Evolutionary conservation across 1,284 basidiomycete genomes (phyloP), one percentile per base, ranked within the genome.

Genomic region (Ustilago sp.): DNA sequence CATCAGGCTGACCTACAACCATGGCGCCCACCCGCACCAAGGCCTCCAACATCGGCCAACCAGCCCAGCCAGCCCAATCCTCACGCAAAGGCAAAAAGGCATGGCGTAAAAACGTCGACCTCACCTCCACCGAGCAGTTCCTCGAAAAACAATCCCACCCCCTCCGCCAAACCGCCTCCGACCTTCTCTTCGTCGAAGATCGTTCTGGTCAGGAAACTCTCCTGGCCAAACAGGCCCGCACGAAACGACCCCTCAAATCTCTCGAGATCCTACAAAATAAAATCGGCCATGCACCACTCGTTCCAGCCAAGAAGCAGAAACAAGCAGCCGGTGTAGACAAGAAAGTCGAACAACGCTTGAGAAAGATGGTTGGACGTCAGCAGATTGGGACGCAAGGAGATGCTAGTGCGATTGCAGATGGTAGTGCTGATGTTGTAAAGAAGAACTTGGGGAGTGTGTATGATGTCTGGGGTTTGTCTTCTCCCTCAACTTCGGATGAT

Each of bases 81-180:
- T 93, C 92, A 77, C 88, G 94, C 64, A 97, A 94, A 86, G 93
- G 94, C 56, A 97, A 96, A 87, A 91, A 90, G 68, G 91, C 94
- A 61, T 97, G 95, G 95, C 88, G 95, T 82, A 97, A 97, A 88
- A 93, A 96, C 66, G 79, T 83, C 60, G 77, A 81, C 51, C 73
- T 83, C 39, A 57, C 65, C 52, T 28, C 68, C 41, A 80, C 79
- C 52, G 80, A 81, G 41, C 51, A 74, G 2, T 77, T 77, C 50
- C 74, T 83, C 48, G 79, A 83, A 55, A 74, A 81, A 32, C 70
- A 78, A 47, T 50, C 72, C 15, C 70, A 79, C 38, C 79, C 80
- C 36, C 67, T 79, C 28, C 69, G 74, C 4, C 55, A 65, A 34
- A 72, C 76, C 48, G 48, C 57, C 4, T 70, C 67, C 17, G 66